phyloP scores from a whole-genome alignment of 1,284 basidiomycete genomes.

The Rhodotorula sp. region DNA sequence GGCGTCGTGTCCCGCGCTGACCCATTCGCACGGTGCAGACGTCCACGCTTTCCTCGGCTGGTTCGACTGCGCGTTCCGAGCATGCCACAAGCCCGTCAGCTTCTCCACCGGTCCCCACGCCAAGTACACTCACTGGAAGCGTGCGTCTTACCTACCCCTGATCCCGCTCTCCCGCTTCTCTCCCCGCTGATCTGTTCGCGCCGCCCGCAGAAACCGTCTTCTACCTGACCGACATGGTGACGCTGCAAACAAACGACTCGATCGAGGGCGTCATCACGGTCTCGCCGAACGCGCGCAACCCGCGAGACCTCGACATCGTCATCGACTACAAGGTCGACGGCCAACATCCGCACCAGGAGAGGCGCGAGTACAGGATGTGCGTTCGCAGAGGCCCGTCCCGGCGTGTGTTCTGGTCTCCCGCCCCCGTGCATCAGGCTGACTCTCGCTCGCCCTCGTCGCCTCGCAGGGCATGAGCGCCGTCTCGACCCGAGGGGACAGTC shows the following conservation, averaged over 20 bases:
- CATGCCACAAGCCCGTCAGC: slow-evolving; percentile 92
- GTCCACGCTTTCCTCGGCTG: slow-evolving; percentile 99
- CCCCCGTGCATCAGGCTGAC: too few species aligned
- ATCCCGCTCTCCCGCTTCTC: neutral
- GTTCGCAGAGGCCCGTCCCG: too few species aligned
- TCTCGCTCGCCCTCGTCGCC: neutral
- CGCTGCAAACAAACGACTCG: slow-evolving; percentile 63
- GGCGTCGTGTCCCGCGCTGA: too few species aligned
- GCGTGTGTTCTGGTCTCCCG: neutral
- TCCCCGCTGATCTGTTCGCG: slow-evolving; percentile 42
- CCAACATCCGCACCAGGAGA: slow-evolving; percentile 17
- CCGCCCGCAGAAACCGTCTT: slow-evolving; percentile 76
- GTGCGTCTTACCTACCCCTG: slow-evolving; percentile 9
- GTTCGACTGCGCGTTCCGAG: slow-evolving; percentile 97
- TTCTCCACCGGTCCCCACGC: slow-evolving; percentile 95
- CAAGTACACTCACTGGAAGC: slow-evolving; percentile 86
- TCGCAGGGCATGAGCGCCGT: slow-evolving; percentile 6
- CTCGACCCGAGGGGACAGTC: neutral
- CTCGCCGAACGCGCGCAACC: slow-evolving; percentile 83
- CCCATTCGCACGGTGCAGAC: slow-evolving; percentile 56
- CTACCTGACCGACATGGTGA: slow-evolving; percentile 75
- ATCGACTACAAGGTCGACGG: slow-evolving; percentile 66
- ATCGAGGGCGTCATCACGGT: slow-evolving; percentile 72
- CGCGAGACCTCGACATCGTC: slow-evolving; percentile 85
- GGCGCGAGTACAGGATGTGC: slow-evolving; percentile 40